A percentile compares a stretch with the other conserved stretches of the same genome.
These are phyloP conservation scores for Stachybotrys chlorohalonatus DNA, from an alignment of 2,329 filamentous ascomycete genomes.

Conservation along the genomic window DNA sequence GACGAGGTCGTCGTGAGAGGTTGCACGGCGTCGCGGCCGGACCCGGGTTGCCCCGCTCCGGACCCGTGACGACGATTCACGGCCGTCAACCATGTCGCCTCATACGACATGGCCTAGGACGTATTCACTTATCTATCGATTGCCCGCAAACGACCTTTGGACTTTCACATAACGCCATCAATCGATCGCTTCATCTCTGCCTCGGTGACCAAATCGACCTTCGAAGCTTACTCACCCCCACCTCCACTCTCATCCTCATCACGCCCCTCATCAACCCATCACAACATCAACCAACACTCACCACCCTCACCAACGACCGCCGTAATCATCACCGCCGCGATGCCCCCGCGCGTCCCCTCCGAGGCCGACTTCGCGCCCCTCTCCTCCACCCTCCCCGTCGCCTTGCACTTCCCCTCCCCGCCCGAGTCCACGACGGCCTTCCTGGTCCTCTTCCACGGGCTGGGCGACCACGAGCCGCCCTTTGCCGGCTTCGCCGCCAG, in stretches of 20 bases:
- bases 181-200: no score
- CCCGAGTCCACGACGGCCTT: conserved; percentile 61
- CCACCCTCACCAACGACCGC: background rate
- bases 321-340: conserved; percentile 9
- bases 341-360: conserved; percentile 41
- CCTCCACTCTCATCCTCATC: background rate
- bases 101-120: no score
- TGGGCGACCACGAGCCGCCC: conserved; percentile 64
- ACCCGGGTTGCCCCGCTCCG: background rate
- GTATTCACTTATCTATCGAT: no score
- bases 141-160: no score
- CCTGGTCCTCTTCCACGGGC: conserved; percentile 73
- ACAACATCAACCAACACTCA: background rate
- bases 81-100: no score
- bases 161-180: no score
- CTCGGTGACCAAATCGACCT: background rate
- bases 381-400: conserved; percentile 28
- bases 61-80: background rate
- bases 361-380: conserved; percentile 39
- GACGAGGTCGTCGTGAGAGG: no score
- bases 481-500: conserved; percentile 62
- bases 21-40: no score
- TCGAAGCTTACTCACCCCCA: background rate
- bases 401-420: conserved; percentile 40
- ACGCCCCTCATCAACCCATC: background rate